Evolutionary conservation across 1,284 basidiomycete species (phyloP), one percentile per base, ranked within the genome.

Genomic region (Papiliotrema laurentii): DNA sequence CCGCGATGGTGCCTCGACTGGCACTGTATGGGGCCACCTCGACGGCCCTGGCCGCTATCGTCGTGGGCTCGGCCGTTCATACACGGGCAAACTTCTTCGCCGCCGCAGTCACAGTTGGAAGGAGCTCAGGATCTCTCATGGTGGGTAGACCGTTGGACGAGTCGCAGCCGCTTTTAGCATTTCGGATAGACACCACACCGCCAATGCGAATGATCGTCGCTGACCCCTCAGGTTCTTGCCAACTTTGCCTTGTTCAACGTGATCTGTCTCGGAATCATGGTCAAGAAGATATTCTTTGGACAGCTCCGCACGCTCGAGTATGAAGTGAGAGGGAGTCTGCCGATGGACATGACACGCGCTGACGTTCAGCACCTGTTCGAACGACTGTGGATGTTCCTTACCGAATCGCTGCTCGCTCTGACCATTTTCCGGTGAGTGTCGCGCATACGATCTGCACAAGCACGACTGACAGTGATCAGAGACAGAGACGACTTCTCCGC

Each of bases 331-430:
- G 19, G 18, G 5, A 24, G 27, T 19, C 11, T 13, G 16, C 3
- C 34, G 10, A 7, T n/a, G 18, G 18, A 35, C 33, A 33, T n/a
- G 39, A 40, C 31, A 38, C 40, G 24, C 18, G 40, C 35, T 44
- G 16, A 49, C 19, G 3, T 27, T 5, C 66, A 93, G 89, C 86
- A 93, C 39, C 78, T 98, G 1, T 96, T 96, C 72, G 94, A 98
- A 68, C 81, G 89, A 54, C 80, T 90, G 37, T 97, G 96, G 94
- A 93, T 94, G 76, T 96, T 96, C 72, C 82, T 97, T 47, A 97
- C 93, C 1, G 94, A 98, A 71, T 93, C 89, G 5, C 78, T 98
- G 34, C 77, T 98, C 41, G 94, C 94, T 2, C 87, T 97, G 68
- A 94, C 94, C 26, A 97, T 97, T 61, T 98, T 98, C 76, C 81